Conservation (phyloP, 225 moss, liverwort and hornwort species). For the Marchantia polymorpha region DNA sequence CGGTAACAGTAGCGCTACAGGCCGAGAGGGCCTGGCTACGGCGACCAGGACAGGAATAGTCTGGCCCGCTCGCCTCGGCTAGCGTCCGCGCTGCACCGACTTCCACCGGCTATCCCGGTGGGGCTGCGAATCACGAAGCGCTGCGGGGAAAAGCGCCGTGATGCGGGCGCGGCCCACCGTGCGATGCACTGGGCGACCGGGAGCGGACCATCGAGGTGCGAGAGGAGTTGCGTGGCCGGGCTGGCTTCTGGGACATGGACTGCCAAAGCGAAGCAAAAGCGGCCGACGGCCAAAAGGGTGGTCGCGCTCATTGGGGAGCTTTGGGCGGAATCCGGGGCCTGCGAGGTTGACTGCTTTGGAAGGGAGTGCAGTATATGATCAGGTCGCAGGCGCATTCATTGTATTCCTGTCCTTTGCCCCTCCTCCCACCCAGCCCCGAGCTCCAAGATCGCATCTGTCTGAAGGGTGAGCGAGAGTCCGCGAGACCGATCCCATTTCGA, state of each 20-base stretch:
- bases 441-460: neutral
- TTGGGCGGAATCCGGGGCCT: neutral
- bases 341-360: too few relatives aligned
- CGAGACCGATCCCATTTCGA: constrained; percentile 5
- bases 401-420: constrained; percentile 5
- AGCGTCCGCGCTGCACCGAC: neutral
- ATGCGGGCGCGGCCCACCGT: neutral
- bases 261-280: neutral
- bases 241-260: neutral
- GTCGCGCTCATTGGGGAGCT: neutral
- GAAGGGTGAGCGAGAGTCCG: constrained; percentile 3
- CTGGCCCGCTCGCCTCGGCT: neutral
- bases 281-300: neutral
- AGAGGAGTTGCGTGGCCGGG: neutral
- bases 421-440: neutral
- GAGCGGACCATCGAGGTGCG: neutral
- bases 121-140: neutral
- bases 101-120: constrained; percentile 19
- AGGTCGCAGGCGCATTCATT: neutral
- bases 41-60: neutral
- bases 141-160: neutral
- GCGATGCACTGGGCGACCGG: neutral
- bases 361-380: constrained; percentile 1
- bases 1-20: neutral
- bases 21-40: neutral